These are phyloP conservation scores for Monoraphidium neglectum DNA, from an alignment of 139 green algal species.

Conservation along the genomic window DNA sequence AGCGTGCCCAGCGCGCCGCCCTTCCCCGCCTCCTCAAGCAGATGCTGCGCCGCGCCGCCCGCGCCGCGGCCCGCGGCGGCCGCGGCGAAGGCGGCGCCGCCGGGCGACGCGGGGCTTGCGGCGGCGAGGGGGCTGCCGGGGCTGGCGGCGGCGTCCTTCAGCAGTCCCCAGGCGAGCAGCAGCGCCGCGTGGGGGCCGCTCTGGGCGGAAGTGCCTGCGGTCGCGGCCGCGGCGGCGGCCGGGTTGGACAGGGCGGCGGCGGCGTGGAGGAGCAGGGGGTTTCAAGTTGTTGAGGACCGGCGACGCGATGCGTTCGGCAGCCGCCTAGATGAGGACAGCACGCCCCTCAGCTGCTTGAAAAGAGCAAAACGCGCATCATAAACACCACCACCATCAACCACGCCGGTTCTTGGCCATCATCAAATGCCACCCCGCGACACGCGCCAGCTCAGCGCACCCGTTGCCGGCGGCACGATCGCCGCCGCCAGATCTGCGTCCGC, in stretches of 20 bases:
- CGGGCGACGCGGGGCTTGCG: no score
- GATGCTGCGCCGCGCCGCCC: background rate
- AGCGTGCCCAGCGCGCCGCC: background rate
- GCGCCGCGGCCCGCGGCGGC: background rate
- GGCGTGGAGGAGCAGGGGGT: no score
- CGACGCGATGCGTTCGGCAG: no score
- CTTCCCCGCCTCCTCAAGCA: background rate
- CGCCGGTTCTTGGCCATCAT: no score
- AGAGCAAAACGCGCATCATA: no score
- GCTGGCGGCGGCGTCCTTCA: constrained; percentile 13
- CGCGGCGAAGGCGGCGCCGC: no score
- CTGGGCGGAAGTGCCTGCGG: background rate
- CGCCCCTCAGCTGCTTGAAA: no score
- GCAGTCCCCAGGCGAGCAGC: background rate
- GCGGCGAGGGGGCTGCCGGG: no score
- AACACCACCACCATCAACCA: no score
- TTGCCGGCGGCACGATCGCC: background rate
- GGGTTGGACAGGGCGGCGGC: no score
- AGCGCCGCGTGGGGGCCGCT: background rate
- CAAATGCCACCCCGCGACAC: background rate
- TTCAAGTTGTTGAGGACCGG: no score
- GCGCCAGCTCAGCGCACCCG: background rate
- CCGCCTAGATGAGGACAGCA: no score
- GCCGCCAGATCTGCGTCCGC: background rate
- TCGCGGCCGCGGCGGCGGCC: background rate